Percentiles rank a stretch among this genome's conserved stretches.
phyloP scores from a whole-genome alignment of 768 basidiomycete species.

The Russula foetens region DNA sequence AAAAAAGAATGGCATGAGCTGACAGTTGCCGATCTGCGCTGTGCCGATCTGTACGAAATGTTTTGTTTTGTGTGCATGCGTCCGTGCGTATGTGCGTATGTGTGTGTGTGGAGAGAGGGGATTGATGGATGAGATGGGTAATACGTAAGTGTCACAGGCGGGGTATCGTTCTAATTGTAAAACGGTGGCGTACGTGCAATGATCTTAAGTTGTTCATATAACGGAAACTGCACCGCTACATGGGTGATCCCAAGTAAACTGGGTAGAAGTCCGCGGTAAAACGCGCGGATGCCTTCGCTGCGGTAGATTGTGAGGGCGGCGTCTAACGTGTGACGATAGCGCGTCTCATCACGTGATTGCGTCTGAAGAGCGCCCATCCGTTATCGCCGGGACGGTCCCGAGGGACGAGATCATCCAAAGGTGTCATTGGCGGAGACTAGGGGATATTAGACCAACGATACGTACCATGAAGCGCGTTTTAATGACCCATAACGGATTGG shows the following conservation, averaged over 20 bases:
- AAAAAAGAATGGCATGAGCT: conserved; percentile 64
- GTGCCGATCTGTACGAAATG: conserved; percentile 14
- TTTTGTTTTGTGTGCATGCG: too few species aligned
- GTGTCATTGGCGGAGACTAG: too few species aligned
- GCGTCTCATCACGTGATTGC: conserved; percentile 66
- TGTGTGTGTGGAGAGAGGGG: too few species aligned
- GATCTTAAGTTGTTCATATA: conserved; percentile 89
- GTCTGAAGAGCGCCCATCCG: conserved; percentile 42
- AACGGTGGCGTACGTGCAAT: conserved; percentile 57
- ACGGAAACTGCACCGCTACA: conserved; percentile 95
- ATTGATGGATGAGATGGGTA: background rate
- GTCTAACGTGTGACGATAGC: conserved; percentile 86
- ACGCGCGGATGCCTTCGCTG: conserved; percentile 77
- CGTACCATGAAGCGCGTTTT: conserved; percentile 97
- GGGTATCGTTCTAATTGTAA: background rate
- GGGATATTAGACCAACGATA: conserved; percentile 21
- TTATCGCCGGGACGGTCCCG: background rate
- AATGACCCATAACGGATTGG: conserved; percentile 97
- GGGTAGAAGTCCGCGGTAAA: conserved; percentile 93
- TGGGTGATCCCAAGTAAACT: conserved; percentile 88
- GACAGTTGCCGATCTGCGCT: conserved; percentile 34
- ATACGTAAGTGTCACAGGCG: background rate
- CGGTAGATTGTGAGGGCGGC: conserved; percentile 87
- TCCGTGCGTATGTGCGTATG: too few species aligned
- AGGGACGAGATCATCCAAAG: background rate